Evolutionary conservation across 2,329 filamentous ascomycete genomes (phyloP), one percentile per base, ranked within the genome.

Genomic region (Penicillium sp.): DNA sequence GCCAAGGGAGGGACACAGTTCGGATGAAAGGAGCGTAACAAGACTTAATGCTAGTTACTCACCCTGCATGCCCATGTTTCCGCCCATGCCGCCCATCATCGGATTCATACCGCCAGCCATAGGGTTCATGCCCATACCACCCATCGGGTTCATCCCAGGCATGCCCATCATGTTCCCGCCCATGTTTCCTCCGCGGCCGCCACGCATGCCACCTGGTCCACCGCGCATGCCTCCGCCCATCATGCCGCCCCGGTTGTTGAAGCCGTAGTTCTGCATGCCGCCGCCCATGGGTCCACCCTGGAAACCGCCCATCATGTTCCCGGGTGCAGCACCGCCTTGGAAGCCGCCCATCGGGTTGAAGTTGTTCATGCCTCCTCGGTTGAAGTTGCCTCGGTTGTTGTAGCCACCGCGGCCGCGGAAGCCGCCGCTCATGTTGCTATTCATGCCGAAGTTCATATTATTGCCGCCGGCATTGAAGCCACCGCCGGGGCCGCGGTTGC

Each of bases 21-120:
- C n/a, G 11, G 38, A 25, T 24, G 27, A 27, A 30, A 43, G 14
- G n/a, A 22, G 5, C n/a, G 25, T 60, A 46, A 38, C 35, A 20
- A 38, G 35, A 38, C 35, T 11, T 13, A 20, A 20, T 38, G 16
- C 35, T 38, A 38, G 35, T 38, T 38, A 38, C 71, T 65, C 73
- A 78, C 78, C 76, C 68, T 75, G 73, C 73, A 78, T 79, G 20
- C 71, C 74, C 75, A 74, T 76, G 51, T 70, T 75, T 39, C 66
- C 72, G 46, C 65, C 71, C 71, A 78, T 79, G 11, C 69, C 74
- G 20, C 73, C 72, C 69, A 77, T 78, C 81, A 77, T 81, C 71
- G 82, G 81, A 60, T 79, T 81, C 82, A 85, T 85, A 30, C 76
- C 76, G 18, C 76, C 76, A 20, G 74, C 72, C 77, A 80, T 81